phyloP scores from a whole-genome alignment of 2,329 filamentous ascomycete species.

The Fusarium scirpi region DNA sequence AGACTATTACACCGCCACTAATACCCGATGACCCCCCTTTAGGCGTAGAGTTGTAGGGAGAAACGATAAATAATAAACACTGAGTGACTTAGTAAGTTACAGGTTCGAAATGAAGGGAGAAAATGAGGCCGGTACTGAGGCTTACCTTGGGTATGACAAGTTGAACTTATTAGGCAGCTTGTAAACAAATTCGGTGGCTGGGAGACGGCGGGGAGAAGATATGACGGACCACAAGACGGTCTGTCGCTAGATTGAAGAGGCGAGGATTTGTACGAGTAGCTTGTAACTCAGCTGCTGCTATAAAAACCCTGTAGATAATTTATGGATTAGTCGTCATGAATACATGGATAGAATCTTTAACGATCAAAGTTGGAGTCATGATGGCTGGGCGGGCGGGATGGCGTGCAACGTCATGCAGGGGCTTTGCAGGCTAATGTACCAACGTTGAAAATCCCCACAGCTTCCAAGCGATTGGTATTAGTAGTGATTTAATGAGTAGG shows the following conservation, averaged over 20 bases:
- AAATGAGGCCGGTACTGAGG: constrained; percentile 20
- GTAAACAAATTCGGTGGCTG: constrained; percentile 48
- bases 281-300: not conserved
- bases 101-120: constrained; percentile 7
- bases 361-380: constrained; percentile 24
- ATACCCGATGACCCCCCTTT: constrained; percentile 5
- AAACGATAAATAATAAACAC: not conserved
- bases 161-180: constrained; percentile 19
- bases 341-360: not conserved
- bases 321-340: not conserved
- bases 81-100: constrained; percentile 8
- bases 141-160: constrained; percentile 33
- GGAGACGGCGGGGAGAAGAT: constrained; percentile 23
- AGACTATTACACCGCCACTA: constrained; percentile 30
- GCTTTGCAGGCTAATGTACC: constrained; percentile 29
- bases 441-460: constrained; percentile 13
- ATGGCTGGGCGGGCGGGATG: constrained; percentile 17
- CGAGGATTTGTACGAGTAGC: not conserved
- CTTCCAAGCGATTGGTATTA: not conserved
- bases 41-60: not conserved
- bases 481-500: not conserved
- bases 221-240: constrained; percentile 18
- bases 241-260: not conserved
- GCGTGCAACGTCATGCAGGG: constrained; percentile 30
- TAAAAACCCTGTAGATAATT: not conserved